Percentiles rank a stretch among this genome's conserved stretches.
phyloP scores from a whole-genome alignment of 2,329 filamentous ascomycete genomes.

The Diplodia scrobiculata region DNA sequence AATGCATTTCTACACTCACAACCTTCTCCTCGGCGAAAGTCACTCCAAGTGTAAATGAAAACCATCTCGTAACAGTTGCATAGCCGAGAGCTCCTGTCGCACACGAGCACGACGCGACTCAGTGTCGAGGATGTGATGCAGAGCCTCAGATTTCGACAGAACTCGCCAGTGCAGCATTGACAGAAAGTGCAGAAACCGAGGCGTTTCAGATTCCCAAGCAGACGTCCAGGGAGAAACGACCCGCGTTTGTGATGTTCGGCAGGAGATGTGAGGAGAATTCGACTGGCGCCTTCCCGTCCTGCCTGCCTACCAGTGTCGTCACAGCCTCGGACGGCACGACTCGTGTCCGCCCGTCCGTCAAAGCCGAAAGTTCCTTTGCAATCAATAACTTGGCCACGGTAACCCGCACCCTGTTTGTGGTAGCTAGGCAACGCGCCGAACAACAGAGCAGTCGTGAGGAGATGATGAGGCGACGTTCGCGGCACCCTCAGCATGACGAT shows the following conservation, averaged over 20 bases:
- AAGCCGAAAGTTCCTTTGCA: background rate
- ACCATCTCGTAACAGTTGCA: background rate
- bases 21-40: background rate
- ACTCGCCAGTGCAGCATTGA: background rate
- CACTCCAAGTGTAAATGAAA: background rate
- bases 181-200: background rate
- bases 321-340: conserved; percentile 11
- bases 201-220: background rate
- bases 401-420: too few species aligned
- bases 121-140: background rate
- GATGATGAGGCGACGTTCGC: background rate
- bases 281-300: background rate
- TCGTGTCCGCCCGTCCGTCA: background rate
- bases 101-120: too few species aligned
- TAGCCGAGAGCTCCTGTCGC: background rate
- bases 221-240: background rate
- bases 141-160: background rate
- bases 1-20: background rate
- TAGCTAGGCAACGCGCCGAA: background rate
- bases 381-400: background rate
- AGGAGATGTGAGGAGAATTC: background rate
- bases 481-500: background rate
- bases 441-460: background rate
- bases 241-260: background rate
- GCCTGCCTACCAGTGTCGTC: conserved; percentile 9